phyloP scores from a whole-genome alignment of 2,329 filamentous ascomycete species.

The Botrytis tulipae region DNA sequence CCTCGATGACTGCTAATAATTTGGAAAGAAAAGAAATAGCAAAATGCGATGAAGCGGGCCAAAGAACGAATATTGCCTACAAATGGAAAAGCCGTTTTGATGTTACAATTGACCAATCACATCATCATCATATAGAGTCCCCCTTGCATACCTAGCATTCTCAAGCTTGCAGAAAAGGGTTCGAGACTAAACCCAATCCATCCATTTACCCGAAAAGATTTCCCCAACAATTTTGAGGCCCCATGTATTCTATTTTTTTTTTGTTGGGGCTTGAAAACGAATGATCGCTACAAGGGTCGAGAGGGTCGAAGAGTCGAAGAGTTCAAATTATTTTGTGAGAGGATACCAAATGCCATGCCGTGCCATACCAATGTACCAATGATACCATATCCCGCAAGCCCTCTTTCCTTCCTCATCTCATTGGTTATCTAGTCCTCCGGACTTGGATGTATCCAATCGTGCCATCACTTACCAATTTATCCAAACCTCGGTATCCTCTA shows the following conservation, averaged over 20 bases:
- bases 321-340: not conserved
- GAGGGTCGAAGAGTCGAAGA: not conserved
- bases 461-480: not conserved
- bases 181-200: not conserved
- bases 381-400: not conserved
- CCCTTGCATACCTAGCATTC: not conserved
- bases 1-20: not conserved
- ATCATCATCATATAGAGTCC: not conserved
- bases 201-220: conserved; percentile 3
- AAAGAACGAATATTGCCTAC: not conserved
- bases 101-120: conserved; percentile 18
- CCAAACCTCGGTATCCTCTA: not conserved
- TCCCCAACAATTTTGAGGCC: conserved; percentile 20
- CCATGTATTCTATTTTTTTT: not conserved
- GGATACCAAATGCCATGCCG: not conserved
- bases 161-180: conserved; percentile 9
- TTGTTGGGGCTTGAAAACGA: conserved; percentile 18
- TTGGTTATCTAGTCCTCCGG: not conserved
- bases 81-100: not conserved
- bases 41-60: not conserved
- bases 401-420: not conserved
- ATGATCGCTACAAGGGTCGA: conserved; percentile 15
- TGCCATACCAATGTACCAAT: not conserved
- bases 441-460: not conserved
- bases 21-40: not conserved